A percentile compares a stretch with the other conserved stretches of the same genome.
phyloP scores from a whole-genome alignment of 768 basidiomycete species.

The Crepidotus variabilis region DNA sequence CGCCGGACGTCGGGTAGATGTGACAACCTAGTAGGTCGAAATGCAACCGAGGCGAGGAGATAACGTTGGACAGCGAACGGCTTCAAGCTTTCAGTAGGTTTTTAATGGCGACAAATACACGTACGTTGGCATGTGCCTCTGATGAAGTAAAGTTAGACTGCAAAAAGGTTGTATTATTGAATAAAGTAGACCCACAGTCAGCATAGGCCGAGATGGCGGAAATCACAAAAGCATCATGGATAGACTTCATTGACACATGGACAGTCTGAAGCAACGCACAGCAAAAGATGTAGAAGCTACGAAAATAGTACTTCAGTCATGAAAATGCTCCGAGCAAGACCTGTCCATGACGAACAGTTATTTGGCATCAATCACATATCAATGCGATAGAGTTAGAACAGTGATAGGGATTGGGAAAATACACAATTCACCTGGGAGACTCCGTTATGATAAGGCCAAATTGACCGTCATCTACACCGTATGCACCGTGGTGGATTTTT shows the following conservation, averaged over 20 bases:
- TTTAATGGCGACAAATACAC: neutral
- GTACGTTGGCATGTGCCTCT: neutral
- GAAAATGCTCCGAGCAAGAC: neutral
- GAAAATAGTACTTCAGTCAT: neutral
- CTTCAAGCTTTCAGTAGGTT: neutral
- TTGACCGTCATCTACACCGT: neutral
- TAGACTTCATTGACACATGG: neutral
- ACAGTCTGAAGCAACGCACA: neutral
- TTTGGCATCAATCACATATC: neutral
- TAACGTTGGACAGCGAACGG: neutral
- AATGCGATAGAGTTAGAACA: neutral
- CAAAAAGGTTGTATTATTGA: neutral
- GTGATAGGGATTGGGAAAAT: neutral
- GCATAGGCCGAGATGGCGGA: neutral
- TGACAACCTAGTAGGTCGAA: neutral
- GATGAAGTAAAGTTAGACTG: neutral
- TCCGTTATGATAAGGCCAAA: neutral
- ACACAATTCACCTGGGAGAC: neutral
- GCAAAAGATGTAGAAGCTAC: neutral
- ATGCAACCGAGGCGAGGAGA: neutral
- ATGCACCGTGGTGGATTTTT: neutral
- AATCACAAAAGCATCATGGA: neutral
- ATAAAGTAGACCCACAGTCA: neutral
- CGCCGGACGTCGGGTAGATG: neutral
- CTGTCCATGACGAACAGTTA: neutral